These are phyloP conservation scores for Phialophora macrospora DNA, from an alignment of 2,329 filamentous ascomycete species.

Conservation along the genomic window DNA sequence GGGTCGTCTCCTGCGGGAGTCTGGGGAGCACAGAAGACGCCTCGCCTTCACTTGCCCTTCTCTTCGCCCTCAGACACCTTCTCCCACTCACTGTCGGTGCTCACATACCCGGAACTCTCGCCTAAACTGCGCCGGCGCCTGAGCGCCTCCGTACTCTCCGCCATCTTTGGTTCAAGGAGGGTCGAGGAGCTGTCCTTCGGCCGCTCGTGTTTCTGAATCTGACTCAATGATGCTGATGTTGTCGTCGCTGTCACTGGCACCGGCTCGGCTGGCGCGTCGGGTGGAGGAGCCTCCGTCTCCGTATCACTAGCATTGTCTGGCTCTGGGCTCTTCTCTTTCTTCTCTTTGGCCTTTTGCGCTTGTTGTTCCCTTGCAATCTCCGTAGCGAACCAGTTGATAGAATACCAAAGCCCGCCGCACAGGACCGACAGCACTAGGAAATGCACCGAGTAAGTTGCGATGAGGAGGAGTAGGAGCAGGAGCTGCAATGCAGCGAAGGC, in stretches of 20 bases:
- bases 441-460: constrained; percentile 85
- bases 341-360: constrained; percentile 50
- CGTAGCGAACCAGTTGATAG: constrained; percentile 94
- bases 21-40: neutral
- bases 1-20: neutral
- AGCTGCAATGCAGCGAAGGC: constrained; percentile 85
- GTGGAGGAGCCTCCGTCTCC: constrained; percentile 46
- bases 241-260: constrained; percentile 16
- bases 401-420: constrained; percentile 83
- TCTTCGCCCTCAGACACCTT: constrained; percentile 71
- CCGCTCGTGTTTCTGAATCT: constrained; percentile 29
- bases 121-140: constrained; percentile 55
- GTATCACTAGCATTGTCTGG: constrained; percentile 41
- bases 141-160: constrained; percentile 46
- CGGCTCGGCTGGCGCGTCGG: neutral
- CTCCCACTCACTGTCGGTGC: constrained; percentile 97
- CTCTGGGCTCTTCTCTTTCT: constrained; percentile 50
- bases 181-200: constrained; percentile 26
- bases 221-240: constrained; percentile 22
- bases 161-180: constrained; percentile 55
- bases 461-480: constrained; percentile 74
- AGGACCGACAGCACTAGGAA: constrained; percentile 81
- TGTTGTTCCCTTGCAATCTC: constrained; percentile 63
- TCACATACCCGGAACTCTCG: constrained; percentile 62
- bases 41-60: constrained; percentile 45